These are phyloP conservation scores for Candida lessepsii DNA, from an alignment of 805 yeast species.

Conservation along the genomic window DNA sequence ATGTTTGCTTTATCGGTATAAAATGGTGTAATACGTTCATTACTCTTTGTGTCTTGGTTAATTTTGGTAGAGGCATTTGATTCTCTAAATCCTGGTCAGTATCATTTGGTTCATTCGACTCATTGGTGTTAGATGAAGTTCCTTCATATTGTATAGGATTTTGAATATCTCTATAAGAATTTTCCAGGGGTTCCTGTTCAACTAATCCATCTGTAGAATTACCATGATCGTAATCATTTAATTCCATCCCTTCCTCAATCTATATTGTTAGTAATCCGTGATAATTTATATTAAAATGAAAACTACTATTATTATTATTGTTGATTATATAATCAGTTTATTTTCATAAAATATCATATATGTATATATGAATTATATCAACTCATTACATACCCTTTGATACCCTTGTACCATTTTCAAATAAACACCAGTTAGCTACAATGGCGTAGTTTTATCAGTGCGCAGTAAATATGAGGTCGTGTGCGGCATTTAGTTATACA, in stretches of 20 bases:
- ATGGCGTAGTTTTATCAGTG: conserved; percentile 3
- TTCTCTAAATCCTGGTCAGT: conserved; percentile 23
- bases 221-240: conserved; percentile 3
- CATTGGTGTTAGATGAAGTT: conserved; percentile 13
- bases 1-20: conserved; percentile 42
- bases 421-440: conserved; percentile 1
- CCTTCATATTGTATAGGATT: conserved; percentile 3
- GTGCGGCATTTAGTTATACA: conserved; percentile 5
- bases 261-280: conserved; percentile 10
- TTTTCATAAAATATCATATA: too few relatives aligned
- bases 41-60: conserved; percentile 31
- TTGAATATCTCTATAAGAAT: background rate
- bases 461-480: background rate
- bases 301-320: too few relatives aligned
- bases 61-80: conserved; percentile 19
- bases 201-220: background rate
- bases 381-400: conserved; percentile 6
- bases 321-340: too few relatives aligned
- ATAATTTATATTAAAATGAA: too few relatives aligned
- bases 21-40: conserved; percentile 31
- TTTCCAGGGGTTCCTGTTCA: background rate
- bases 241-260: conserved; percentile 10
- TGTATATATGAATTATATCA: too few relatives aligned
- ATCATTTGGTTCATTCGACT: background rate
- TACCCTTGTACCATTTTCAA: conserved; percentile 1